Percentiles rank a stretch among this genome's conserved stretches.
These are phyloP conservation scores for Penicillium ochrochloron DNA, from an alignment of 495 filamentous ascomycete species.

Conservation along the genomic window DNA sequence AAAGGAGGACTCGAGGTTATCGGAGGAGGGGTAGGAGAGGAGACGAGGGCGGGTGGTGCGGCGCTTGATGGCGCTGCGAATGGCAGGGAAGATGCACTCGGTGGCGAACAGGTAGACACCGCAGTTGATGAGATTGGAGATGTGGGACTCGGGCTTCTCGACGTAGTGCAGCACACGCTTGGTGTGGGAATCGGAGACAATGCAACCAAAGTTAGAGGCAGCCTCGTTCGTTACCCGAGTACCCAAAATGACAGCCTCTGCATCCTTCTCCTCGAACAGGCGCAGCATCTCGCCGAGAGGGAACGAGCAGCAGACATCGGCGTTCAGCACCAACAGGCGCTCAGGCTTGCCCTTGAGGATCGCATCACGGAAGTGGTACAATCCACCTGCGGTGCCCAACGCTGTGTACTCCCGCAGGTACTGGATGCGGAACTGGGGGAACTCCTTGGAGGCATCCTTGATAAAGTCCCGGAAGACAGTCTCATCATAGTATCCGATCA, in stretches of 20 bases:
- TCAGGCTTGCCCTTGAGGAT: conserved; percentile 96
- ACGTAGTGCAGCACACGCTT: conserved; percentile 98
- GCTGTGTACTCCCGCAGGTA: conserved; percentile 99
- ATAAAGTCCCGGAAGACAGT: conserved; percentile 96
- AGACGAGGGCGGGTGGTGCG: conserved; percentile 89
- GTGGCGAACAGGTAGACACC: conserved; percentile 97
- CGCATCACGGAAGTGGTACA: conserved; percentile 99
- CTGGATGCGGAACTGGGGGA: conserved; percentile 87
- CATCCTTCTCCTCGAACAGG: conserved; percentile 92
- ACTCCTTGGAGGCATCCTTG: conserved; percentile 81
- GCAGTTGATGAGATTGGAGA: conserved; percentile 99
- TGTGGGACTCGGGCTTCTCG: conserved; percentile 98
- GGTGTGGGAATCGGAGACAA: conserved; percentile 93
- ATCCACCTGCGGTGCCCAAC: conserved; percentile 90
- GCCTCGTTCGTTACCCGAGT: conserved; percentile 91
- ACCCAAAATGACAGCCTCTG: conserved; percentile 95
- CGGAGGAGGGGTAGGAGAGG: conserved; percentile 90
- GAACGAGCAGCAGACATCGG: conserved; percentile 99
- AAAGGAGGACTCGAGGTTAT: conserved; percentile 85
- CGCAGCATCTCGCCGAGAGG: conserved; percentile 92
- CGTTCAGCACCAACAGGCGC: conserved; percentile 95
- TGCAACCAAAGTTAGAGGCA: conserved; percentile 95
- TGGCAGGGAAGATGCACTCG: conserved; percentile 94
- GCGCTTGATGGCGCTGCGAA: conserved; percentile 94
- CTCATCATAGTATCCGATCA: conserved; percentile 99